Base-by-base conservation (phyloP, 257 asterid genomes). In the Solanum gandarillasii region DNA sequence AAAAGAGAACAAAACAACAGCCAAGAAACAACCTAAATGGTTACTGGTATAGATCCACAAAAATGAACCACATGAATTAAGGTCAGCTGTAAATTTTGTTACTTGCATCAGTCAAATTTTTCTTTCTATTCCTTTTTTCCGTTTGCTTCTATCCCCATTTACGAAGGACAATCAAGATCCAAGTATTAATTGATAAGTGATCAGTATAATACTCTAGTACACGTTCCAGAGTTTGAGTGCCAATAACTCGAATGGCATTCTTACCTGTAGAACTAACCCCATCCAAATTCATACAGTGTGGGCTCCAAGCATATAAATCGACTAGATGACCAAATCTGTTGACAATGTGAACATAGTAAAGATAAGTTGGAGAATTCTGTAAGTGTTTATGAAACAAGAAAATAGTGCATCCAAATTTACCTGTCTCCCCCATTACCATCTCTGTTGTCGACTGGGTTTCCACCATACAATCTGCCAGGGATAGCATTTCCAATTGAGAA, bases 401-500 rank as follows among this genome's bases (percentile, higher is more conserved):
- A 48, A 82, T 31, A 5, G 41, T 39, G 75, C 29, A 27, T 25
- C 62, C 83, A 38, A 76, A 87, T 48, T 72, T 92, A 94, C 98
- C 95, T 91, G 72, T 92, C 95, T 84, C 89, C 93, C n/a, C 92
- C 93, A 89, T 93, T 84, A 58, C 92, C 93, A 72, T 89, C 94
- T 79, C 88, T 84, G 83, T 85, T 88, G 75, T 90, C 91, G 6
- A 90, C 25, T 14, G 91, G 92, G 89, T 92, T 89, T 88, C 93
- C 95, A 34, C 97, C 94, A 48, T 95, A 95, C 79, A 95, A 83
- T 87, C 98, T 93, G 90, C 98, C 98, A 9, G 98, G 98, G 88
- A 95, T 92, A 88, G 98, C 95, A 92, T 89, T 93, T 85, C 98
- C 98, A 86, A 95, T 89, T 9, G 98, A 93, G 92, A 95, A 95